Percentiles rank a stretch among this genome's conserved stretches.
Evolutionary conservation across 1,284 basidiomycete species (phyloP).

Genomic region (Pterula multifida): DNA sequence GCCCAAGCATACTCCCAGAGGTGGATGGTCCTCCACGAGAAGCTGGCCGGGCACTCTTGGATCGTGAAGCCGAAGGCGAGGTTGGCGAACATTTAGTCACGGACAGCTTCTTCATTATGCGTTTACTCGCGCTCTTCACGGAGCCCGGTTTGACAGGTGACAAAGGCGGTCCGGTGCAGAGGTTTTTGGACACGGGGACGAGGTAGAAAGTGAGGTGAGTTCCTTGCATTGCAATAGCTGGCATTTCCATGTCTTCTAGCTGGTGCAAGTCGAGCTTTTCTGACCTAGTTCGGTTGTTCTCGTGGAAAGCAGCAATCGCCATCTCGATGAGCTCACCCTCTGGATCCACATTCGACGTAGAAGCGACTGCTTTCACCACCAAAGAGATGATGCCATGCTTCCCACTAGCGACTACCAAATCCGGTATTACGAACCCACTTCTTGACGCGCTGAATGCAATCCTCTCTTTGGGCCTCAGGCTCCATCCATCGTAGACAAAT

Average conservation of each 20-base stretch:
- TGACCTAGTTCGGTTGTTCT: background rate
- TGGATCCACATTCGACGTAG: background rate
- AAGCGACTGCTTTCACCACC: background rate
- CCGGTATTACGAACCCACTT: background rate
- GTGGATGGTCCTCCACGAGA: too few relatives aligned
- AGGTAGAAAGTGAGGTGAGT: background rate
- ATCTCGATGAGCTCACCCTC: background rate
- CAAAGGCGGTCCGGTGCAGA: background rate
- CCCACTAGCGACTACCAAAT: background rate
- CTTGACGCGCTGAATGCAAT: background rate
- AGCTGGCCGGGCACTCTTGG: too few relatives aligned
- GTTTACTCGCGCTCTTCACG: background rate
- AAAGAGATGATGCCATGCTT: background rate
- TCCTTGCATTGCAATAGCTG: background rate
- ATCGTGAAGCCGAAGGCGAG: background rate
- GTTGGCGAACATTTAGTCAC: background rate
- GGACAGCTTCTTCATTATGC: background rate
- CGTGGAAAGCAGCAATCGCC: background rate
- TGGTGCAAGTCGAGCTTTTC: background rate
- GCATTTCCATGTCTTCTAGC: background rate
- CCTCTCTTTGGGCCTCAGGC: background rate
- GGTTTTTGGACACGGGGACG: background rate
- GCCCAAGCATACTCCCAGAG: too few relatives aligned
- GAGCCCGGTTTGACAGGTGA: background rate
- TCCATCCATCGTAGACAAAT: background rate